phyloP scores from a whole-genome alignment of 2,329 filamentous ascomycete species.

The Fulvia fulva region DNA sequence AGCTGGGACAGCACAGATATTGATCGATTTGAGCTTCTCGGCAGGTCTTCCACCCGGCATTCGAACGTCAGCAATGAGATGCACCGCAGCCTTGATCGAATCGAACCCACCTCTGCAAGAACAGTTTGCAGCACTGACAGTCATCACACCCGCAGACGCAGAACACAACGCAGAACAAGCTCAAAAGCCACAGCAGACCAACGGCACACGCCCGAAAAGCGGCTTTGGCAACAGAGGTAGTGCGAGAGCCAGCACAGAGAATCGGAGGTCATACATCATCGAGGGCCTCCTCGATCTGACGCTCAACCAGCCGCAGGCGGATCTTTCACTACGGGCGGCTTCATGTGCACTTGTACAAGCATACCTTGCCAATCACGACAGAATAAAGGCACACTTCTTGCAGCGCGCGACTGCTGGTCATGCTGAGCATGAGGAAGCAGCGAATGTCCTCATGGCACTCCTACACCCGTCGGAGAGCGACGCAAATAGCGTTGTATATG shows the following conservation, averaged over 20 bases:
- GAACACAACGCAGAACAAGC: conserved; percentile 18
- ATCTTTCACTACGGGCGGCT: conserved; percentile 77
- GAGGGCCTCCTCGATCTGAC: conserved; percentile 84
- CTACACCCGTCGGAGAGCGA: conserved; percentile 66
- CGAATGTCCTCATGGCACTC: conserved; percentile 79
- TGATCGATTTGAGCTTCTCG: conserved; percentile 79
- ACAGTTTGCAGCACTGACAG: conserved; percentile 80
- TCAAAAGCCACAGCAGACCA: conserved; percentile 22
- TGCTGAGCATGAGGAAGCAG: conserved; percentile 71
- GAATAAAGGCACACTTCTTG: conserved; percentile 81
- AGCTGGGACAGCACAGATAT: conserved; percentile 71
- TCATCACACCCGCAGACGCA: conserved; percentile 38
- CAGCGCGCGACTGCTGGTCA: conserved; percentile 86
- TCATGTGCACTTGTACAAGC: conserved; percentile 89
- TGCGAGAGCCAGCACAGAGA: conserved; percentile 31
- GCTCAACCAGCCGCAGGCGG: conserved; percentile 60
- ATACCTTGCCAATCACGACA: conserved; percentile 78
- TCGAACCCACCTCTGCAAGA: conserved; percentile 79
- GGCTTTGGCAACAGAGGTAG: conserved; percentile 23
- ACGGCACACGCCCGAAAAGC: conserved; percentile 24
- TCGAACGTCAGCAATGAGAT: conserved; percentile 77
- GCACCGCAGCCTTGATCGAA: conserved; percentile 83
- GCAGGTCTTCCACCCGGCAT: conserved; percentile 69
- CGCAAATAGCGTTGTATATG: conserved; percentile 87
- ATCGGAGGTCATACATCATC: conserved; percentile 70